Conservation (phyloP, 495 filamentous ascomycete species). For the Cercophora scortea region DNA sequence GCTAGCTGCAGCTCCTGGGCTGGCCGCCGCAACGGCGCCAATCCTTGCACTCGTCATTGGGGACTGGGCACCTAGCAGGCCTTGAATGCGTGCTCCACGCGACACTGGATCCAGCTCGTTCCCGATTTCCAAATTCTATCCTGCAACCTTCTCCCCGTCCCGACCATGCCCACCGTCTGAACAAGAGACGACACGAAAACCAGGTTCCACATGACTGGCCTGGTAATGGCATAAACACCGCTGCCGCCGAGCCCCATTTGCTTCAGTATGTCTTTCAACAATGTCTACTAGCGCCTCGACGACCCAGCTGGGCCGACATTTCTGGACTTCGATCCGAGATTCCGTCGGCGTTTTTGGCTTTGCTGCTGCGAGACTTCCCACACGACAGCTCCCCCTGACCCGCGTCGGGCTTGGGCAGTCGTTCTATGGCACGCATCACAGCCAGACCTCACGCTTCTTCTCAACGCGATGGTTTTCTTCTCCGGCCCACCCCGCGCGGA, state of each 20-base stretch:
- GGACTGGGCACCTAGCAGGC: not conserved
- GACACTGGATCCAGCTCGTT: not conserved
- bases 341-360: constrained; percentile 20
- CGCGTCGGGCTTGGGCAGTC: constrained; percentile 7
- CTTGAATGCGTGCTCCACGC: not conserved
- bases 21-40: not conserved
- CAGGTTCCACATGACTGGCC: too few species aligned
- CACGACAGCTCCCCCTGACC: constrained; percentile 16
- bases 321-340: constrained; percentile 37
- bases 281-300: constrained; percentile 39
- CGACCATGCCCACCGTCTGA: not conserved
- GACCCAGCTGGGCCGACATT: constrained; percentile 36
- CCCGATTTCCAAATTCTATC: not conserved
- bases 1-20: constrained; percentile 1
- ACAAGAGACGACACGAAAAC: too few species aligned
- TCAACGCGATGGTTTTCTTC: constrained; percentile 9
- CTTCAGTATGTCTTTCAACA: constrained; percentile 31
- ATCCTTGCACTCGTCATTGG: not conserved
- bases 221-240: constrained; percentile 16
- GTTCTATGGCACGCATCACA: constrained; percentile 3
- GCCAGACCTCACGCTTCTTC: constrained; percentile 15
- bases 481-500: constrained; percentile 10
- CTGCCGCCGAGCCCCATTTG: constrained; percentile 5
- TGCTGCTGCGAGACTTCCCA: constrained; percentile 21
- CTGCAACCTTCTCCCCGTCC: not conserved